phyloP scores from a whole-genome alignment of 2,329 filamentous ascomycete species.

The Emericellopsis atlantica region DNA sequence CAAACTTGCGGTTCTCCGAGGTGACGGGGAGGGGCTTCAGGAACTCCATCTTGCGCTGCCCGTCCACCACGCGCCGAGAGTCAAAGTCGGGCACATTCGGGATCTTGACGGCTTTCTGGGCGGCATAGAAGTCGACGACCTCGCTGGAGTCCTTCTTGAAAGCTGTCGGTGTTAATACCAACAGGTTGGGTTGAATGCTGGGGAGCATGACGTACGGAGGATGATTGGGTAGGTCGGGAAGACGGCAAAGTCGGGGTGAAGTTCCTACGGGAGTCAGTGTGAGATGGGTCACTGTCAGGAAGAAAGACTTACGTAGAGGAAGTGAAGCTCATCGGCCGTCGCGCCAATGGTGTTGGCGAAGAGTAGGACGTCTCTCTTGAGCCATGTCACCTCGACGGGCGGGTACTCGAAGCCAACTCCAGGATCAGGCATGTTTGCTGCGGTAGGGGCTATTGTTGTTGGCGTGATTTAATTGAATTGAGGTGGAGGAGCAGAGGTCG shows the following conservation, averaged over 20 bases:
- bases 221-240: conserved; percentile 85
- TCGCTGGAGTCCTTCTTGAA: conserved; percentile 71
- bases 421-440: conserved; percentile 25
- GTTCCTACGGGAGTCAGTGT: conserved; percentile 44
- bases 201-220: conserved; percentile 41
- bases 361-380: conserved; percentile 77
- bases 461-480: too few relatives aligned
- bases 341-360: conserved; percentile 85
- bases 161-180: conserved; percentile 20
- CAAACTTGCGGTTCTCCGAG: conserved; percentile 61
- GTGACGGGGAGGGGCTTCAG: conserved; percentile 62
- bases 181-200: neutral
- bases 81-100: conserved; percentile 69
- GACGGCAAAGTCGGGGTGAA: conserved; percentile 73
- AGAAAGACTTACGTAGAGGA: conserved; percentile 57
- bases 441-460: neutral
- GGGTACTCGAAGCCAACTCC: conserved; percentile 73
- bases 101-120: conserved; percentile 53
- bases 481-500: too few relatives aligned
- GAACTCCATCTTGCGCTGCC: conserved; percentile 69
- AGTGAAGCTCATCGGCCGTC: conserved; percentile 80
- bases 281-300: neutral
- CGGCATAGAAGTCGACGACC: conserved; percentile 73
- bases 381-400: conserved; percentile 63
- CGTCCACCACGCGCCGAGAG: conserved; percentile 62